A percentile compares a stretch with the other conserved stretches of the same genome.
Evolutionary conservation across 108 stramenopile species (phyloP).

Genomic region (Discostella pseudostelligera): DNA sequence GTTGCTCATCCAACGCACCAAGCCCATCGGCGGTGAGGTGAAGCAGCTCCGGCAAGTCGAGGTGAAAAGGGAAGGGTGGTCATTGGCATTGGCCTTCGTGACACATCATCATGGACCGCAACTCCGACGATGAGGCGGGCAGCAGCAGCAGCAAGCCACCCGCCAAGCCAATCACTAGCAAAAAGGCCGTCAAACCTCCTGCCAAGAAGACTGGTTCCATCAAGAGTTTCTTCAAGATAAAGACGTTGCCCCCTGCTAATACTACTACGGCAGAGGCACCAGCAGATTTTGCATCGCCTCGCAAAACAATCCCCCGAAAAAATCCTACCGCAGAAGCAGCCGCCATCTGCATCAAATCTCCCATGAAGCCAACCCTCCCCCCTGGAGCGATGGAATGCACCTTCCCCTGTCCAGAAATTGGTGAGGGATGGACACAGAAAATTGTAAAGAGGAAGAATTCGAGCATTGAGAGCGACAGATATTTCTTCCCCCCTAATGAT

Average conservation of each 20-base stretch:
- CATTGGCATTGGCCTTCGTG: too few relatives aligned
- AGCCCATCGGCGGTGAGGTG: too few relatives aligned
- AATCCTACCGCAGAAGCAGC: neutral
- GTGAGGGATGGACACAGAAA: slow-evolving; percentile 21
- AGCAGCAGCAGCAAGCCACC: too few relatives aligned
- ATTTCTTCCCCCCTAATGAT: slow-evolving; percentile 15
- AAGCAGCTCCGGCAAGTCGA: too few relatives aligned
- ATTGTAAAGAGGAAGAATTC: slow-evolving; percentile 11
- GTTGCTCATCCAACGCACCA: too few relatives aligned
- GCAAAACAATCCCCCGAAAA: neutral
- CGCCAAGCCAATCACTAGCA: neutral
- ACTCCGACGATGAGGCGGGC: too few relatives aligned
- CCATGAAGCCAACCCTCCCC: slow-evolving; percentile 4
- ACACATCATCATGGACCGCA: too few relatives aligned
- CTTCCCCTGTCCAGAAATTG: slow-evolving; percentile 14
- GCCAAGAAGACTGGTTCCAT: slow-evolving; percentile 7
- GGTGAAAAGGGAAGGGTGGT: too few relatives aligned
- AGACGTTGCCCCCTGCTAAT: neutral
- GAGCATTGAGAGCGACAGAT: neutral
- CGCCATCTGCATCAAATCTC: neutral
- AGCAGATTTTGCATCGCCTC: neutral
- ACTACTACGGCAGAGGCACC: neutral
- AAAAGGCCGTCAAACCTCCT: slow-evolving; percentile 2
- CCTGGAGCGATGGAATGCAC: slow-evolving; percentile 3
- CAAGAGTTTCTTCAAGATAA: slow-evolving; percentile 10